Conservation (phyloP, 768 basidiomycete species). For the Termitomyces sp. region DNA sequence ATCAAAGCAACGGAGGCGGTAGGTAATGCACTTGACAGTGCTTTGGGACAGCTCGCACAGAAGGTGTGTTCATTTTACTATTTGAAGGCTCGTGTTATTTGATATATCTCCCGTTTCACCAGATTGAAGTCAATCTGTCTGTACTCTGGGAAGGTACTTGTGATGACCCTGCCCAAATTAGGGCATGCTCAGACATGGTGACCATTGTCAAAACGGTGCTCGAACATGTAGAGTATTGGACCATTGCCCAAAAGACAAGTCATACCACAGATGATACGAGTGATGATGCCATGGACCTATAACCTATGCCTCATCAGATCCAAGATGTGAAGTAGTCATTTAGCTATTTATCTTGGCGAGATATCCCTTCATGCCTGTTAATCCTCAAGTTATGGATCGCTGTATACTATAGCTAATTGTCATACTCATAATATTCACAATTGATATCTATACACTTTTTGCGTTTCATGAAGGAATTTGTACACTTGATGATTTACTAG, state of each 20-base stretch:
- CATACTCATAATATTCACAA: not conserved
- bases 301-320: not conserved
- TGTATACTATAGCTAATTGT: not conserved
- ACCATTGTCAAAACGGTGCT: constrained; percentile 31
- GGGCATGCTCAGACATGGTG: constrained; percentile 32
- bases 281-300: constrained; percentile 5
- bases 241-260: constrained; percentile 28
- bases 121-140: constrained; percentile 50
- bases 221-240: constrained; percentile 40
- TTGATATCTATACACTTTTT: not conserved
- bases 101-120: not conserved
- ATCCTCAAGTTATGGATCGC: not conserved
- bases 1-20: constrained; percentile 41
- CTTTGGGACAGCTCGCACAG: constrained; percentile 45
- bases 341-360: not conserved
- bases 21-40: constrained; percentile 39
- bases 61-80: constrained; percentile 32
- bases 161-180: constrained; percentile 42
- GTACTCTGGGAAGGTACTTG: constrained; percentile 53
- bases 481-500: too few species aligned
- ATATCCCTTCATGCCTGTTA: not conserved
- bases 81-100: constrained; percentile 8
- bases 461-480: not conserved
- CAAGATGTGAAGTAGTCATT: not conserved
- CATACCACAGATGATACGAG: constrained; percentile 11